Conservation (phyloP, 306 rosid species). For the Chamaecrista fasciculata region DNA sequence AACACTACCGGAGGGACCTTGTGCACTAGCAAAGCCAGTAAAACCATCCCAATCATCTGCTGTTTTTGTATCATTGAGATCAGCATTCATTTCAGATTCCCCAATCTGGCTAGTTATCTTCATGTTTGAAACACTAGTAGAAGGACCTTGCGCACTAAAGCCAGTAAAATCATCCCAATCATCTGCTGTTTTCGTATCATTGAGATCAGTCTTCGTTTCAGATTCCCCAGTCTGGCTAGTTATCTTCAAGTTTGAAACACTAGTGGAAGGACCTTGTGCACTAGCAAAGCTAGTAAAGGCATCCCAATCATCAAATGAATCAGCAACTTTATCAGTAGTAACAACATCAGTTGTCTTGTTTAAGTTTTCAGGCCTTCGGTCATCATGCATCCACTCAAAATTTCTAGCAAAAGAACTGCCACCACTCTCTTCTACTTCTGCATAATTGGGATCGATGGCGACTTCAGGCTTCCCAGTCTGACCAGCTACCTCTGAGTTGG, state of each 20-base stretch:
- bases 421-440: slow-evolving; percentile 38
- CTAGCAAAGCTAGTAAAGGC: slow-evolving; percentile 56
- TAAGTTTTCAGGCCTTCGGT: slow-evolving; percentile 42
- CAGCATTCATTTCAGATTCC: slow-evolving; percentile 37
- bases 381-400: slow-evolving; percentile 56
- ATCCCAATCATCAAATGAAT: slow-evolving; percentile 63
- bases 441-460: slow-evolving; percentile 26
- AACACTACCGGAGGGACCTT: slow-evolving; percentile 35
- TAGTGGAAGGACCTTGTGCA: slow-evolving; percentile 36
- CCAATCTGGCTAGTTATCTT: slow-evolving; percentile 35
- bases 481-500: slow-evolving; percentile 36
- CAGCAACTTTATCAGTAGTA: slow-evolving; percentile 38
- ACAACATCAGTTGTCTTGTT: slow-evolving; percentile 39
- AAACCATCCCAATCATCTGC: slow-evolving; percentile 67
- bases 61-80: slow-evolving; percentile 30
- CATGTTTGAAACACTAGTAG: slow-evolving; percentile 35
- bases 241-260: slow-evolving; percentile 36
- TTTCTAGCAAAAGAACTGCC: slow-evolving; percentile 37
- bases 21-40: slow-evolving; percentile 45
- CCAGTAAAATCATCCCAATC: slow-evolving; percentile 65
- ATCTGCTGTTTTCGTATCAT: slow-evolving; percentile 41
- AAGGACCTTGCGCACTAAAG: slow-evolving; percentile 43
- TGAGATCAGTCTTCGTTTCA: slow-evolving; percentile 31
- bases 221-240: slow-evolving; percentile 38
- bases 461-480: slow-evolving; percentile 41